These are phyloP conservation scores for Aspergillus ruber DNA, from an alignment of 2,329 filamentous ascomycete species.

Conservation along the genomic window DNA sequence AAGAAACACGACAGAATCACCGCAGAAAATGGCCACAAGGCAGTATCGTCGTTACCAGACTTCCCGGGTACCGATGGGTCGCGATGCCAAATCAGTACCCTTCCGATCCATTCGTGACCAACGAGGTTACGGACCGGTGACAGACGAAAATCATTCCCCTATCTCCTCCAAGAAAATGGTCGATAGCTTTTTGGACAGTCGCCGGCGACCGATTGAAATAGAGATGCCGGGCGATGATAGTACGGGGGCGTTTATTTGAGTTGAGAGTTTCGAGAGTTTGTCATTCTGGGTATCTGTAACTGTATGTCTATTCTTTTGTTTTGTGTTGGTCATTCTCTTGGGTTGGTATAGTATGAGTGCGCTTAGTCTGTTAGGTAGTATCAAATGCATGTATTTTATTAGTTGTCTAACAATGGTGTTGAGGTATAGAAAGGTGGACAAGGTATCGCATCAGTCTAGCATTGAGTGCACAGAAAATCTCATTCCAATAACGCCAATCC, in stretches of 20 bases:
- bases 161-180: conserved; percentile 34
- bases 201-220: conserved; percentile 19
- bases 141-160: conserved; percentile 28
- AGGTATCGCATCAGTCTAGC: too few relatives aligned
- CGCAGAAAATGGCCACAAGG: conserved; percentile 15
- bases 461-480: neutral
- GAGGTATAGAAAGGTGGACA: too few relatives aligned
- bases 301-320: neutral
- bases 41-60: conserved; percentile 17
- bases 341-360: neutral
- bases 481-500: too few relatives aligned
- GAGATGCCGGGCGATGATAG: conserved; percentile 11
- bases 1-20: conserved; percentile 7
- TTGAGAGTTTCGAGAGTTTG: neutral
- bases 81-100: conserved; percentile 16
- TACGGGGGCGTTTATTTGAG: conserved; percentile 22
- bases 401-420: too few relatives aligned
- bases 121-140: conserved; percentile 13
- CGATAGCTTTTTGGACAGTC: conserved; percentile 30
- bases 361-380: neutral
- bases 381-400: too few relatives aligned
- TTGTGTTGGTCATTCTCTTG: neutral
- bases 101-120: conserved; percentile 22
- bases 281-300: neutral
- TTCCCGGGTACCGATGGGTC: conserved; percentile 13